Percentiles rank a stretch among this genome's conserved stretches.
These are phyloP conservation scores for Neurospora sp. DNA, from an alignment of 495 filamentous ascomycete genomes.

Conservation along the genomic window DNA sequence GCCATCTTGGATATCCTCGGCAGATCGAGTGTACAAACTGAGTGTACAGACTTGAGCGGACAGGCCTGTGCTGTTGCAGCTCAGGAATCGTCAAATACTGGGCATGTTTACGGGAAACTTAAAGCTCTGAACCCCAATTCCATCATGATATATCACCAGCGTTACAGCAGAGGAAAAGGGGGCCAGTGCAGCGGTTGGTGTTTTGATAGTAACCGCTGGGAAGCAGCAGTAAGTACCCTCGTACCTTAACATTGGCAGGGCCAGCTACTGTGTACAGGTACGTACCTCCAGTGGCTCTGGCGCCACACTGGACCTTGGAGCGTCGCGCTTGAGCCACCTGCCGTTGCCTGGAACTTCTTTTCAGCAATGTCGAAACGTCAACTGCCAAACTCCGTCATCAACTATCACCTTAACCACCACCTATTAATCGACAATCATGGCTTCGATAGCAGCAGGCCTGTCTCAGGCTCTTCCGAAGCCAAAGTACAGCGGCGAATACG, in stretches of 20 bases:
- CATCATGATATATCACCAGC: neutral
- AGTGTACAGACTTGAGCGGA: neutral
- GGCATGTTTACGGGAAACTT: neutral
- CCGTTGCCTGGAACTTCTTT: neutral
- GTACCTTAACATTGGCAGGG: too few relatives aligned
- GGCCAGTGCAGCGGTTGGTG: neutral
- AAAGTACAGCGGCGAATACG: slow-evolving; percentile 76
- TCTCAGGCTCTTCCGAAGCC: slow-evolving; percentile 80
- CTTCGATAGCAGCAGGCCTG: slow-evolving; percentile 65
- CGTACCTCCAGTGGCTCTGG: neutral
- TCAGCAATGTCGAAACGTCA: neutral
- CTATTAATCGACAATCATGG: slow-evolving; percentile 37
- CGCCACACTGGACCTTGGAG: neutral
- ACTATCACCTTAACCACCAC: neutral
- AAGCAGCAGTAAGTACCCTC: neutral
- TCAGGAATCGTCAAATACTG: neutral
- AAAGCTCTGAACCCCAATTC: too few relatives aligned
- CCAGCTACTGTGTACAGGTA: neutral
- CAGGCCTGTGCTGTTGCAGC: neutral
- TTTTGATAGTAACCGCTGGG: neutral
- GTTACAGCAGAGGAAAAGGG: neutral
- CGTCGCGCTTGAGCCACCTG: neutral
- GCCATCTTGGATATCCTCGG: neutral
- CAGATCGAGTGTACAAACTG: neutral
- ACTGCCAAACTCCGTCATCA: neutral